These are phyloP conservation scores for Leptosphaerulina australis DNA, from an alignment of 2,329 filamentous ascomycete genomes.

Conservation along the genomic window DNA sequence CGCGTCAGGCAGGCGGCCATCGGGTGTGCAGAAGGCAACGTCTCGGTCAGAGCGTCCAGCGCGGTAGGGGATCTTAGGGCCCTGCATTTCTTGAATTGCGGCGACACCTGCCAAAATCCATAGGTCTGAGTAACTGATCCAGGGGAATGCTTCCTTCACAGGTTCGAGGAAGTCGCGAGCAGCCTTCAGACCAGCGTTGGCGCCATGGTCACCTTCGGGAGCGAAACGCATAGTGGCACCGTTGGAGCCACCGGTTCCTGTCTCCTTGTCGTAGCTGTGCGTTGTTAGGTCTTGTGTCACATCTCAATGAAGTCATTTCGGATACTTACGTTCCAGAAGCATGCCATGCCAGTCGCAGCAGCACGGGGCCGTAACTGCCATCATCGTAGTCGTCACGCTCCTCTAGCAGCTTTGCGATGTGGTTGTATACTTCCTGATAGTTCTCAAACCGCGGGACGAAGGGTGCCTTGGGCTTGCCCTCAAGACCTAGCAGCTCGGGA, in stretches of 20 bases:
- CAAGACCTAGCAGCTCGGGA: constrained; percentile 52
- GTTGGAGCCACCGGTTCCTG: constrained; percentile 89
- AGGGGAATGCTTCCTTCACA: constrained; percentile 86
- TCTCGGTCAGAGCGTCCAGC: constrained; percentile 85
- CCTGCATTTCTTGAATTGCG: constrained; percentile 94
- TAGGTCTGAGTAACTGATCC: constrained; percentile 95
- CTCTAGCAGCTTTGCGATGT: constrained; percentile 77
- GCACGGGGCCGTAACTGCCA: constrained; percentile 90
- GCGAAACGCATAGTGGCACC: constrained; percentile 96
- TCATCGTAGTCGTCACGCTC: constrained; percentile 96
- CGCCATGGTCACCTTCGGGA: constrained; percentile 87
- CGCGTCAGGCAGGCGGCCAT: constrained; percentile 87
- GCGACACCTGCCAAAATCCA: constrained; percentile 89
- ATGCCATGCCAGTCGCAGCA: constrained; percentile 93
- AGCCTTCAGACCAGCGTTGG: constrained; percentile 85
- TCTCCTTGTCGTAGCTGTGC: constrained; percentile 75
- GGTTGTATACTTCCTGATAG: constrained; percentile 95
- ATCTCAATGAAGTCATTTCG: not conserved
- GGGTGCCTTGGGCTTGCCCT: constrained; percentile 50
- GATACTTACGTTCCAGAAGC: constrained; percentile 72
- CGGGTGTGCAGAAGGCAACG: constrained; percentile 83
- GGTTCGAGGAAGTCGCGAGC: constrained; percentile 94
- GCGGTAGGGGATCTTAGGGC: constrained; percentile 84
- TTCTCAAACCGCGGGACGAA: constrained; percentile 81
- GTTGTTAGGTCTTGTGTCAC: constrained; percentile 19